phyloP scores from a whole-genome alignment of 1,284 basidiomycete species.

The Trametes polyzona region DNA sequence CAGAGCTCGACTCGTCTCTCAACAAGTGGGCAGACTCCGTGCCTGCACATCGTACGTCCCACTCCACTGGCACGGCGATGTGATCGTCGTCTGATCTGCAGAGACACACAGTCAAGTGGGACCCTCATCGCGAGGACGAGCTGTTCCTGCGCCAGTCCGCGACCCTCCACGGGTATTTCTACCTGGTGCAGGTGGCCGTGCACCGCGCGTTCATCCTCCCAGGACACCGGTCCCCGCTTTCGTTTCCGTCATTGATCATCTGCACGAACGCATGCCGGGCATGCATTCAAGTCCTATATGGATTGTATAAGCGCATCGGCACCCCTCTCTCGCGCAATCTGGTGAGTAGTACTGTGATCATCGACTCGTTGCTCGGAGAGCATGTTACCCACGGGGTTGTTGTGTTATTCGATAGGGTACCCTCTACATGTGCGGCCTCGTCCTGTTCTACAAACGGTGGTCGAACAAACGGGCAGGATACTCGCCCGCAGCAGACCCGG shows the following conservation, averaged over 20 bases:
- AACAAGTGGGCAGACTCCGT: slow-evolving; percentile 66
- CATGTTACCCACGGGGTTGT: no score
- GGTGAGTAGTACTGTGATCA: no score
- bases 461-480: background rate
- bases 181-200: slow-evolving; percentile 57
- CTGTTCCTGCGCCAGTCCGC: slow-evolving; percentile 58
- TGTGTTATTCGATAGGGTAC: no score
- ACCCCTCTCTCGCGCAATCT: slow-evolving; percentile 27
- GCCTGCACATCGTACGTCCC: no score
- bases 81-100: no score
- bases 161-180: slow-evolving; percentile 54
- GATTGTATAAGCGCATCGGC: slow-evolving; percentile 34
- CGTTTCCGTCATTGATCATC: slow-evolving; percentile 61
- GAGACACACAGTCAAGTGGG: no score
- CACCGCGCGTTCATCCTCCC: slow-evolving; percentile 66
- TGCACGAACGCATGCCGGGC: slow-evolving; percentile 65
- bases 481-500: background rate
- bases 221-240: slow-evolving; percentile 42
- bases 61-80: no score
- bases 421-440: background rate
- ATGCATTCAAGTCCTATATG: slow-evolving; percentile 55
- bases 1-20: slow-evolving; percentile 60
- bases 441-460: background rate
- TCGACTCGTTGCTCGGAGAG: no score
- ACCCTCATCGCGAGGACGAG: slow-evolving; percentile 48